A percentile compares a stretch with the other conserved stretches of the same genome.
Conservation (phyloP, 345 rosid species). For the Adansonia digitata region DNA sequence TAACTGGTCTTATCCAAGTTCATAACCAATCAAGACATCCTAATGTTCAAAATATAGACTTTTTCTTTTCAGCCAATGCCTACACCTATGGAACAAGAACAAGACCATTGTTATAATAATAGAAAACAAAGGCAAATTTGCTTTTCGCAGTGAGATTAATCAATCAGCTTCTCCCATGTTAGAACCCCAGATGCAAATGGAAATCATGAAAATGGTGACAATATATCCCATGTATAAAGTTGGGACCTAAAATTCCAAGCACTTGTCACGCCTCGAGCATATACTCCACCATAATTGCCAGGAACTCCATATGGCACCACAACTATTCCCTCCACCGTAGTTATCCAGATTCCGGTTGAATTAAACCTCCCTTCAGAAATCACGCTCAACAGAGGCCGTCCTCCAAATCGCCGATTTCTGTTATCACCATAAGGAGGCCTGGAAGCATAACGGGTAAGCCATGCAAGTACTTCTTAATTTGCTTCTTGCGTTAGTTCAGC, state of each 20-base stretch:
- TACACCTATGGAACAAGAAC: too few relatives aligned
- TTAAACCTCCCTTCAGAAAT: conserved; percentile 64
- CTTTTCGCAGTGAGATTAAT: too few relatives aligned
- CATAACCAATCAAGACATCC: too few relatives aligned
- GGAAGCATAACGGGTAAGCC: conserved; percentile 81
- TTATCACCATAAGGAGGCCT: conserved; percentile 44
- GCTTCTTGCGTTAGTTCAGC: conserved; percentile 88
- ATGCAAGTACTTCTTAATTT: conserved; percentile 86
- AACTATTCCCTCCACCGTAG: conserved; percentile 43
- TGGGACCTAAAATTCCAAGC: conserved; percentile 57
- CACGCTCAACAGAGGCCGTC: conserved; percentile 86
- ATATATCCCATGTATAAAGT: too few relatives aligned
- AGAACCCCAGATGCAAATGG: too few relatives aligned
- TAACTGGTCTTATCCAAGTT: too few relatives aligned
- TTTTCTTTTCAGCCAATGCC: too few relatives aligned
- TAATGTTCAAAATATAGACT: too few relatives aligned
- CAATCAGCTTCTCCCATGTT: too few relatives aligned
- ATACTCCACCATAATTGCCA: conserved; percentile 37
- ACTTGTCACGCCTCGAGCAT: conserved; percentile 54
- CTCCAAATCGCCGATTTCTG: conserved; percentile 68
- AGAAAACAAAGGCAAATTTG: too few relatives aligned
- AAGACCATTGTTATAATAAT: too few relatives aligned
- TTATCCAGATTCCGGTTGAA: conserved; percentile 45
- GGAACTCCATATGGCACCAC: conserved; percentile 35
- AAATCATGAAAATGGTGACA: too few relatives aligned